Conservation (phyloP, 495 filamentous ascomycete genomes). For the Schizothecium vesticola region DNA sequence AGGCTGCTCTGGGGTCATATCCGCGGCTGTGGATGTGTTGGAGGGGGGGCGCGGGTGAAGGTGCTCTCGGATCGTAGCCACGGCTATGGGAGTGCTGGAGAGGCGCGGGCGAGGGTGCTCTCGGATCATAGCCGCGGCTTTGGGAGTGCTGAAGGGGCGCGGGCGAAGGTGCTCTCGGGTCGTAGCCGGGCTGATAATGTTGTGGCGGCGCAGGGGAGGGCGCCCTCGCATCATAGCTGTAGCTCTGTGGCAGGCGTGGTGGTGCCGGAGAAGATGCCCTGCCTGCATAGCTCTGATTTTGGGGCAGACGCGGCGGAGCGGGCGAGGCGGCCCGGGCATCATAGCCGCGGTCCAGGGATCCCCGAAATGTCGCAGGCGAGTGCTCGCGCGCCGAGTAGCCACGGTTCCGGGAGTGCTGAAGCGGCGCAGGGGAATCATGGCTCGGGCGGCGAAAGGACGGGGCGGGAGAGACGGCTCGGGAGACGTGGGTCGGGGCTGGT, state of each 20-base stretch:
- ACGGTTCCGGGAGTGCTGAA: conserved; percentile 13
- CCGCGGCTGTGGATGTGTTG: not conserved
- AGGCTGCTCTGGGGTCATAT: conserved; percentile 17
- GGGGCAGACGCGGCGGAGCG: not conserved
- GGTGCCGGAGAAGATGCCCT: conserved; percentile 12
- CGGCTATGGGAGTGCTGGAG: conserved; percentile 12
- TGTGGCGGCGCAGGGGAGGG: conserved; percentile 35
- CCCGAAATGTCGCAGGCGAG: conserved; percentile 45
- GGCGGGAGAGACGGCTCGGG: not conserved
- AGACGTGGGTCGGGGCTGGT: not conserved
- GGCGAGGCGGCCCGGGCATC: not conserved
- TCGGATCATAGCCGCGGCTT: conserved; percentile 26
- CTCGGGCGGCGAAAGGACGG: not conserved
- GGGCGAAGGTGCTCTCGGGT: conserved; percentile 56
- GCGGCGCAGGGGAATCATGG: not conserved
- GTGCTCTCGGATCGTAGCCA: conserved; percentile 4
- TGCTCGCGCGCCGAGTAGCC: conserved; percentile 47
- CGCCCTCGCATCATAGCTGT: not conserved
- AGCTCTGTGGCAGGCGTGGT: not conserved
- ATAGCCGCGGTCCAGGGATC: not conserved
- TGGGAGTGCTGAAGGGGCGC: conserved; percentile 29
- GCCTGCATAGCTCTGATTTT: not conserved
- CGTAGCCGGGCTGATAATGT: conserved; percentile 29
- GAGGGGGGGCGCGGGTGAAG: conserved; percentile 11
- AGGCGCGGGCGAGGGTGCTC: conserved; percentile 59